Evolutionary conservation across 768 basidiomycete genomes (phyloP).

Genomic region (Sporobolomyces pararoseus): DNA sequence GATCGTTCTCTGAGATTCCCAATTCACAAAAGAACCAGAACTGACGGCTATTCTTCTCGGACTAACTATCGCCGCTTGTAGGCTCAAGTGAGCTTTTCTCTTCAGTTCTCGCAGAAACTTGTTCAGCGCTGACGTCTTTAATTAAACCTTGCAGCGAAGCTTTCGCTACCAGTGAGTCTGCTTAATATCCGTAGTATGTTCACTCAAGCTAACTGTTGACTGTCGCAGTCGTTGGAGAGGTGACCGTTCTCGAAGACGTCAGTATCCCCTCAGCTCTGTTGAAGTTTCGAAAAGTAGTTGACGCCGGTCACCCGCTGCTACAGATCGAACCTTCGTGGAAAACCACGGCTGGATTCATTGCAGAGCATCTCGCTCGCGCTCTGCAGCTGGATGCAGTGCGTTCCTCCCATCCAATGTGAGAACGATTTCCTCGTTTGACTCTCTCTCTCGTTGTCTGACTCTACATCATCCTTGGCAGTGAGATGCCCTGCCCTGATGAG

Average conservation of each 20-base stretch:
- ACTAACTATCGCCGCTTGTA: too few relatives aligned
- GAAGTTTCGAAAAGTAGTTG: too few relatives aligned
- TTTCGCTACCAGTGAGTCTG: constrained; percentile 26
- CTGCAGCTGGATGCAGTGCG: constrained; percentile 75
- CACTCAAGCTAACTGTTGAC: too few relatives aligned
- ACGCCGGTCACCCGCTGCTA: too few relatives aligned
- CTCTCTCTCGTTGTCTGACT: constrained; percentile 2
- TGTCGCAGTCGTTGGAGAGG: constrained; percentile 71
- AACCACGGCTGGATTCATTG: constrained; percentile 65
- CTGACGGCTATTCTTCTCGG: too few relatives aligned
- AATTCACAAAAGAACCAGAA: too few relatives aligned
- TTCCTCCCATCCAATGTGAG: constrained; percentile 78
- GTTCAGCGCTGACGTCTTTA: constrained; percentile 62
- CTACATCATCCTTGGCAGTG: neutral
- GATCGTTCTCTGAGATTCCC: too few relatives aligned
- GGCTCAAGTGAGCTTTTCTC: too few relatives aligned
- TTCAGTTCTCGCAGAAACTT: too few relatives aligned
- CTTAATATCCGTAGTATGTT: constrained; percentile 44
- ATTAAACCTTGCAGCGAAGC: constrained; percentile 10
- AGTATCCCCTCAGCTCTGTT: neutral
- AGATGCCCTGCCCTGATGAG: constrained; percentile 25
- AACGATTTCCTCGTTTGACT: too few relatives aligned
- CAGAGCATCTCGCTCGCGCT: constrained; percentile 68
- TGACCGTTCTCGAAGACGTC: constrained; percentile 67
- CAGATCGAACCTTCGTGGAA: constrained; percentile 58